Evolutionary conservation across 1,284 basidiomycete species (phyloP).

Genomic region (Cutaneotrichosporon cavernicola): DNA sequence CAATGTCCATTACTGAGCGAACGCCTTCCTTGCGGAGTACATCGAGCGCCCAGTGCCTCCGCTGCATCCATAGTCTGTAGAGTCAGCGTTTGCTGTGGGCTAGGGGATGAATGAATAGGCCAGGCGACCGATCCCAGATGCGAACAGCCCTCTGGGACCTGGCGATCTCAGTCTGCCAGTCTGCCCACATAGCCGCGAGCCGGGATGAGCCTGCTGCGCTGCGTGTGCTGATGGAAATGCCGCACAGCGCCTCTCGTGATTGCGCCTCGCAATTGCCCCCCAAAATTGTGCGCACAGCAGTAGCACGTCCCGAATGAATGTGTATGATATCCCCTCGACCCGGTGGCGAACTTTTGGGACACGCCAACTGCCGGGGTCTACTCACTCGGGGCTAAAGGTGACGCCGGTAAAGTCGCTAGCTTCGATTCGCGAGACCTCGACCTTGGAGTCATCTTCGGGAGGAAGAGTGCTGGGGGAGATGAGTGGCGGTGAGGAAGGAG

Average conservation of each 20-base stretch:
- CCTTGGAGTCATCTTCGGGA: constrained; percentile 20
- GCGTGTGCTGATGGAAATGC: background rate
- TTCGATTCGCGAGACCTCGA: constrained; percentile 52
- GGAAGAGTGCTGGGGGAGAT: constrained; percentile 23
- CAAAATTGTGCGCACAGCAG: background rate
- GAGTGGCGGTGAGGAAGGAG: constrained; percentile 20
- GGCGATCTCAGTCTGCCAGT: background rate
- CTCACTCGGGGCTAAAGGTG: constrained; percentile 50
- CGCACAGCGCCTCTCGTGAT: too few relatives aligned
- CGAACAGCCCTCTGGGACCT: background rate
- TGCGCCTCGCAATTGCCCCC: too few relatives aligned
- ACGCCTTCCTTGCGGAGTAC: constrained; percentile 46
- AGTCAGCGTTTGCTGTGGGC: constrained; percentile 6
- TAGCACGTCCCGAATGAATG: background rate
- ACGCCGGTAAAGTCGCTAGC: constrained; percentile 50
- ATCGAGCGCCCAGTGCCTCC: constrained; percentile 49
- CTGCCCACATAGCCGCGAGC: background rate
- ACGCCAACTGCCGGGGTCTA: constrained; percentile 9
- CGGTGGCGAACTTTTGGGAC: background rate
- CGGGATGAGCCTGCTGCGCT: background rate
- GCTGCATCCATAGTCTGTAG: constrained; percentile 49
- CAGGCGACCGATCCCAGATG: background rate
- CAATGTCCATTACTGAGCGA: constrained; percentile 50
- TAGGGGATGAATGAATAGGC: background rate
- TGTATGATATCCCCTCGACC: background rate